Base-by-base conservation (phyloP, 495 filamentous ascomycete genomes). In the Oleoguttula mirabilis region DNA sequence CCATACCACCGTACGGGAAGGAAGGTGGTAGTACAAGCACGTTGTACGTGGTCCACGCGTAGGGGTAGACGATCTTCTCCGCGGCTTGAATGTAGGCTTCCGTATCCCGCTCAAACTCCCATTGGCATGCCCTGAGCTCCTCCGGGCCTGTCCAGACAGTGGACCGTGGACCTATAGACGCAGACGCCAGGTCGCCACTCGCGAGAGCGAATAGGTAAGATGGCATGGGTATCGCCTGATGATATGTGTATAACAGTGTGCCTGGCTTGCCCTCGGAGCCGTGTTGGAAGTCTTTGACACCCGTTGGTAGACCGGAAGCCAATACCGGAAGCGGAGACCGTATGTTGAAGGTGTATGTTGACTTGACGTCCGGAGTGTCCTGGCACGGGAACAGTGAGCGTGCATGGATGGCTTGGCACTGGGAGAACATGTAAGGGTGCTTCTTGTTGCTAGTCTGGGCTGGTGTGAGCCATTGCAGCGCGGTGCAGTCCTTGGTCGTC, bases 381-480 rank as follows among this genome's bases (percentile, higher is more conserved):
- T 98, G 88, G 61, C 87, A 95, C 10, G 90, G 90, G 60, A 94
- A 94, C 40, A 95, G 70, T 17, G 85, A 93, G 36, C 88, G 75
- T 20, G 82, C 84, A 52, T 95, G 84, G 51, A 98, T 98, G 28
- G 88, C 86, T 66, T 98, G 88, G 61, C 87, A 94, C 73, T 96
- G 88, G 27, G 84, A 88, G 69, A 94, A 95, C 78, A 95, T 90
- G 58, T 94, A 95, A 6, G 88, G 88, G 51, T 85, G 79, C 54
- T 88, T 87, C 60, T 82, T 84, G 68, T 90, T 94, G 33, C 79
- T 82, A 3, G 88, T 94, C 66, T 98, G 88, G 17, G 79, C 77
- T 6, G 84, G 81, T 0, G 78, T 84, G 61, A 96, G 66, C 88
- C 88, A 96, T 63, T 94, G 88, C 36, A 95, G 68, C 0, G 88